Percentiles rank a stretch among this genome's conserved stretches.
These are phyloP conservation scores for Stemphylium vesicarium DNA, from an alignment of 2,329 filamentous ascomycete genomes.

Conservation along the genomic window DNA sequence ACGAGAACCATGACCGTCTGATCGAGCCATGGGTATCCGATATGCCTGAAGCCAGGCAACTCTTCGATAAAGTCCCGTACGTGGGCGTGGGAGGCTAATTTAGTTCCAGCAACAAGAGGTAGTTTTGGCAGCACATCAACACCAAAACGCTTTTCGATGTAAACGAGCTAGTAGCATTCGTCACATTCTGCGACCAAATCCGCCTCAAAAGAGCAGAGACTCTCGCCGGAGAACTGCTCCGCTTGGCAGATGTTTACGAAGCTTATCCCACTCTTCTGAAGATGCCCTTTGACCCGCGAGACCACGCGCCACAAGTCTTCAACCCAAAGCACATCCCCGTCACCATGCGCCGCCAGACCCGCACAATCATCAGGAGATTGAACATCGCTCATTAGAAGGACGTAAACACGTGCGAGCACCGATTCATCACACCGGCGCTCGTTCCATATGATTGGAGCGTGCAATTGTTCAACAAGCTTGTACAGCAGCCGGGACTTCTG, in stretches of 20 bases:
- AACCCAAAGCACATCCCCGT: slow-evolving; percentile 9
- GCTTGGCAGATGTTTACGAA: slow-evolving; percentile 13
- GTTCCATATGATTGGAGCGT: slow-evolving; percentile 15
- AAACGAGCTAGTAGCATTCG: neutral
- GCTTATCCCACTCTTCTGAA: slow-evolving; percentile 12
- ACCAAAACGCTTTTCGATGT: neutral
- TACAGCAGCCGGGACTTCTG: neutral
- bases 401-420: neutral
- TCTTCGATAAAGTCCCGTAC: neutral
- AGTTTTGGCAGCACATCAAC: neutral
- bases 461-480: slow-evolving; percentile 3
- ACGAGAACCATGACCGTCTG: neutral
- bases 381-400: neutral
- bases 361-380: neutral
- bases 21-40: neutral
- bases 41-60: neutral
- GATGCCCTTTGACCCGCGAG: slow-evolving; percentile 12
- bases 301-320: neutral
- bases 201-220: slow-evolving; percentile 11
- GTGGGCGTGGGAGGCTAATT: neutral
- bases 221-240: slow-evolving; percentile 4
- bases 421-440: slow-evolving; percentile 13
- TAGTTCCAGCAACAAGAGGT: no score
- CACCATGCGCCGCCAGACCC: neutral
- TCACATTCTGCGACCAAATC: slow-evolving; percentile 3